Evolutionary conservation across 805 yeast genomes (phyloP), one percentile per base, ranked within the genome.

Genomic region (Saturnispora kantuleensis): DNA sequence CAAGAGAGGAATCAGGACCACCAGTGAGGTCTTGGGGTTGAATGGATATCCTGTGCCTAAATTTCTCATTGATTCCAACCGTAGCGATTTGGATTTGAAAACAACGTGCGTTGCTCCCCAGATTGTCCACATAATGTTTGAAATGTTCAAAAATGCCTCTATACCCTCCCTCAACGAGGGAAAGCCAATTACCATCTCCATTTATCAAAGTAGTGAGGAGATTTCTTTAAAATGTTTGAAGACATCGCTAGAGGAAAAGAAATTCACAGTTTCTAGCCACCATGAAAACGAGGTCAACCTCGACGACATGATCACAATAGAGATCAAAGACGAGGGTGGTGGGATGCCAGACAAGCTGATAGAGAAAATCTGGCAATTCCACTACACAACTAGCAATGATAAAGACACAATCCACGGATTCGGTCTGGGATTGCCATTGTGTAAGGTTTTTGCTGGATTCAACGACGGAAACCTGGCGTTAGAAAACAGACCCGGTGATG

Each of bases 351-450:
- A 44, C 11, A 39, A 39, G 11, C 45, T 53, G 18, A 38, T 52
- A 1, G 43, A 52, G 10, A 55, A 55, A 38, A 60, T 60, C 4
- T 60, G 60, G 56, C 62, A 57, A 15, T 60, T 57, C 42, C 65
- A 60, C 40, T 60, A 56, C 45, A 58, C 64, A 13, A 60, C 64
- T 9, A 37, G 55, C 6, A 41, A 46, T 12, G 49, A 49, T 17
- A 52, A 56, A 32, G 64, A 60, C 46, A 54, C 55, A 44, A 57
- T 60, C 18, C 56, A 53, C 41, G 64, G 64, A 5, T 60, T 58
- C 37, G 64, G 64, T n/a, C 55, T 60, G 62, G 64, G 64, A 0
- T 47, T 60, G 13, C 64, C 64, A 1, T 41, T 60, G 11, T 59
- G 64, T 39, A 56, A 53, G 35, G 53, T 60, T 13, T 52, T 56